Conservation (phyloP, 164 flowering plant genomes). For the Chimonanthus praecox region DNA sequence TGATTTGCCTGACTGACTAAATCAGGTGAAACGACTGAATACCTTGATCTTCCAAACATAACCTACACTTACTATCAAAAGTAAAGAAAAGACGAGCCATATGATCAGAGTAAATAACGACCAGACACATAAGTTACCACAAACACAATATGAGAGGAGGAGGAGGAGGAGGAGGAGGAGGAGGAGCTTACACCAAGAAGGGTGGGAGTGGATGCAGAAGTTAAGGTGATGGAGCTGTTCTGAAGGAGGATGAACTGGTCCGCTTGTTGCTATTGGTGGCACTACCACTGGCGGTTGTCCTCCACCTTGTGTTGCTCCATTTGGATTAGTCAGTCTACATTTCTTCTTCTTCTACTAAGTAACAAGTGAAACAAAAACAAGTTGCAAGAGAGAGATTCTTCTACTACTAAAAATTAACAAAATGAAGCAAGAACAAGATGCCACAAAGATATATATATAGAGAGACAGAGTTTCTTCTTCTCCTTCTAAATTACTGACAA, state of each 20-base stretch:
- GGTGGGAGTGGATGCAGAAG: constrained; percentile 91
- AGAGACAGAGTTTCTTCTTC: background rate
- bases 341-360: no score
- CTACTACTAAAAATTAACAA: no score
- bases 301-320: constrained; percentile 20
- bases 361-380: background rate
- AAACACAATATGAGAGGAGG: background rate
- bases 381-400: background rate
- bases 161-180: background rate
- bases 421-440: no score
- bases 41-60: no score
- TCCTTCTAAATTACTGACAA: background rate
- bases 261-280: constrained; percentile 32
- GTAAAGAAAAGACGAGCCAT: no score
- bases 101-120: background rate
- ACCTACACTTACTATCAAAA: no score
- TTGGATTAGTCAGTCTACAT: constrained; percentile 46
- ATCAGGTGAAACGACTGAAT: no score
- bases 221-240: constrained; percentile 80
- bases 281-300: constrained; percentile 25
- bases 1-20: fast-evolving
- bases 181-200: constrained; percentile 65
- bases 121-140: background rate
- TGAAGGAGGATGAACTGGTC: constrained; percentile 47
- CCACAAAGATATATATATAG: no score